phyloP scores from a whole-genome alignment of 352 stramenopile species.

The Peronospora destructor region DNA sequence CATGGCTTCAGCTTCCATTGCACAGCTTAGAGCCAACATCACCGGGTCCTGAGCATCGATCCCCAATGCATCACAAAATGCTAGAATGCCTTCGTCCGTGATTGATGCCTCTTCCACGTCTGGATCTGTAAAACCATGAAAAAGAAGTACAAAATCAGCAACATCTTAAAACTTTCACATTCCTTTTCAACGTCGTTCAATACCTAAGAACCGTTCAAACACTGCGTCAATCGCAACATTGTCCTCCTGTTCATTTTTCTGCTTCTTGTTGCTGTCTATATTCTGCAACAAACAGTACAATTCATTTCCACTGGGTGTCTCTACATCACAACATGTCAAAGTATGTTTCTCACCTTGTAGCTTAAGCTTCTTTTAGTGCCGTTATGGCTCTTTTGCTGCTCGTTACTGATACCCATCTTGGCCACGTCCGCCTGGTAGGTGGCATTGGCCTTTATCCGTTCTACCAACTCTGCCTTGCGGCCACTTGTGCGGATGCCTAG shows the following conservation, averaged over 20 bases:
- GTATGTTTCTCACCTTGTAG: slow-evolving; percentile 19
- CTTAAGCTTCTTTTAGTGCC: slow-evolving; percentile 25
- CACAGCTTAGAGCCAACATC: slow-evolving; percentile 70
- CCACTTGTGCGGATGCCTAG: slow-evolving; percentile 63
- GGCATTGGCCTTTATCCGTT: slow-evolving; percentile 57
- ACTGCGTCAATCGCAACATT: slow-evolving; percentile 42
- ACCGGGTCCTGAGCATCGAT: slow-evolving; percentile 76
- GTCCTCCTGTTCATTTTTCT: slow-evolving; percentile 29
- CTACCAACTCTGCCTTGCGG: slow-evolving; percentile 69
- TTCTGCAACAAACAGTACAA: slow-evolving; percentile 9
- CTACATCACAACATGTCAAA: neutral
- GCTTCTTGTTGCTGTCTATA: slow-evolving; percentile 45
- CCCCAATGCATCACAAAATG: slow-evolving; percentile 59
- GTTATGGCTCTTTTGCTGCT: slow-evolving; percentile 7
- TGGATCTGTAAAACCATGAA: slow-evolving; percentile 28
- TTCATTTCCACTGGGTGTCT: neutral
- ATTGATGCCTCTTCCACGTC: slow-evolving; percentile 52
- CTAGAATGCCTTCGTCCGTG: slow-evolving; percentile 75
- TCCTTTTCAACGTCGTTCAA: neutral
- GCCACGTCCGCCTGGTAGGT: slow-evolving; percentile 37
- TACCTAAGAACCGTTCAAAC: slow-evolving; percentile 66
- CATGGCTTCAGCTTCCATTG: slow-evolving; percentile 74
- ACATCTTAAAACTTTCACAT: neutral
- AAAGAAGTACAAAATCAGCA: neutral
- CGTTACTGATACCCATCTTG: slow-evolving; percentile 26